phyloP scores from a whole-genome alignment of 2,329 filamentous ascomycete species.

The Blumeria hordei region DNA sequence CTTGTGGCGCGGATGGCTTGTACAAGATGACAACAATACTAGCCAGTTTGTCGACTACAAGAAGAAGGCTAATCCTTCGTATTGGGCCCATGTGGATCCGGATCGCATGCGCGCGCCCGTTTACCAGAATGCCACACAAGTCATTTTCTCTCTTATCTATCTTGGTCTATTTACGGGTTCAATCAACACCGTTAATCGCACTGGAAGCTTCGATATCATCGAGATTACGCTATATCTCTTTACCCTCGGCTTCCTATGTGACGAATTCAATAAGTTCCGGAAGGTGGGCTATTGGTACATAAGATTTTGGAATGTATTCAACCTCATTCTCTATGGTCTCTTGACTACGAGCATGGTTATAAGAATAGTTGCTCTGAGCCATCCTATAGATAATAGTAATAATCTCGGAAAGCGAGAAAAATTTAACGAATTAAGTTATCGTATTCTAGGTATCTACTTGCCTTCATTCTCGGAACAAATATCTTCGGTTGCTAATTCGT shows the following conservation, averaged over 20 bases:
- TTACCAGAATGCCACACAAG: constrained; percentile 79
- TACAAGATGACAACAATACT: constrained; percentile 85
- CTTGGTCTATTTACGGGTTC: constrained; percentile 68
- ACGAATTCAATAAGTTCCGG: constrained; percentile 73
- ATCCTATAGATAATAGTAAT: constrained; percentile 22
- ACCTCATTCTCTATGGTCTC: constrained; percentile 56
- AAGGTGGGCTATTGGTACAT: constrained; percentile 84
- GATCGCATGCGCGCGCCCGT: constrained; percentile 81
- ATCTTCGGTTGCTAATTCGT: constrained; percentile 3
- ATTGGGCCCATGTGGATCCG: constrained; percentile 68
- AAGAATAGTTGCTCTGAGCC: constrained; percentile 52
- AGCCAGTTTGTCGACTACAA: constrained; percentile 76
- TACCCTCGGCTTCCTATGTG: constrained; percentile 72
- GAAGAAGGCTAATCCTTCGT: constrained; percentile 52
- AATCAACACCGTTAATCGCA: constrained; percentile 80
- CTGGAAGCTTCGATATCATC: constrained; percentile 59
- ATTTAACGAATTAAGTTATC: constrained; percentile 70
- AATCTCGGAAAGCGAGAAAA: constrained; percentile 25
- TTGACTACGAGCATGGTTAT: constrained; percentile 56
- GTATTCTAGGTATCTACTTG: constrained; percentile 34
- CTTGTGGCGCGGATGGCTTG: constrained; percentile 85
- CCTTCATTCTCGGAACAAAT: too few relatives aligned
- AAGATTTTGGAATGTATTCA: constrained; percentile 95
- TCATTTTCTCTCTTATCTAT: constrained; percentile 64
- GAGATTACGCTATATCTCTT: constrained; percentile 77